Evolutionary conservation across 208 protist genomes (phyloP), one percentile per base, ranked within the genome.

Genomic region (Leishmania amazonensis): DNA sequence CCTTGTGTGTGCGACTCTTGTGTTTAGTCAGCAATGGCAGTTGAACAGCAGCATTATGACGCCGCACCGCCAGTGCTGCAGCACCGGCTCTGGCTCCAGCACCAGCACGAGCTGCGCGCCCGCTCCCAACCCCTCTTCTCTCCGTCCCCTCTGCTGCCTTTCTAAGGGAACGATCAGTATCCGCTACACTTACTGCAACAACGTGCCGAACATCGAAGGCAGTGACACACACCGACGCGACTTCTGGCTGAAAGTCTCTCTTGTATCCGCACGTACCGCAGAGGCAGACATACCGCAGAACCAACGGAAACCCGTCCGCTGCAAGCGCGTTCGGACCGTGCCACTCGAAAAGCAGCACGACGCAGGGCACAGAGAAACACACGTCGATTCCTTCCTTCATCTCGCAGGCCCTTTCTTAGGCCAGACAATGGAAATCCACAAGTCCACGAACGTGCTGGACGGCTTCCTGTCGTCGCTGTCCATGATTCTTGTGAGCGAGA

Each of bases 401-500:
- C 13, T 76, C 75, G 8, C n/a, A 38, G 40, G 11, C n/a, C 73
- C 47, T 58, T 86, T 9, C 68, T 3, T 79, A 78, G 38, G 40
- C 68, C 60, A 31, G 42, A 49, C 2, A 40, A 87, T 78, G 83
- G 68, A 80, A 13, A 38, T 81, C 65, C 15, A 0, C 13, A 85
- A 84, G 75, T 84, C 81, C 0, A 75, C 79, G 1, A 78, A 54
- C 76, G 17, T 57, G 60, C 6, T 85, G n/a, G 94, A 98, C 65
- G 96, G 93, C 24, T 97, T 98, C 76, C 38, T 99, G 45, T 91
- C 94, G 11, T 93, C 91, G 19, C 82, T 97, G n/a, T 94, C 93
- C 19, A 98, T 98, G 91, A 98, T 98, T 86, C 40, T 99, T 19
- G 95, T 98, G 9, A 96, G 91, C 76, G 96, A 99, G 85, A 97